Percentiles rank a stretch among this genome's conserved stretches.
Evolutionary conservation across 73 alveolate genomes (phyloP).

Genomic region (Symbiodinium pilosum): DNA sequence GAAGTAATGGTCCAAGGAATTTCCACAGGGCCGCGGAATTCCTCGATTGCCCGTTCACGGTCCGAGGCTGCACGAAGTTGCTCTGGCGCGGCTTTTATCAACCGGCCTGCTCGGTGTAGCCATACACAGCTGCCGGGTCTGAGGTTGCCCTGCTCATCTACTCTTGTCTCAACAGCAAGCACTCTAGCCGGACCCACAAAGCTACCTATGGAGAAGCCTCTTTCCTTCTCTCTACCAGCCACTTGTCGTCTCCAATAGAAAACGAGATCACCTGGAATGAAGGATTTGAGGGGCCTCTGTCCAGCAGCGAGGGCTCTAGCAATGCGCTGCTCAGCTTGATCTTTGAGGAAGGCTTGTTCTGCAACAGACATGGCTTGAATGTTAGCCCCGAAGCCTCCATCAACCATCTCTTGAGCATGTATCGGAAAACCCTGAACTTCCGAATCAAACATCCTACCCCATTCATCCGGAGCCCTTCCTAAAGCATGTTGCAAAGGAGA

Average conservation of each 20-base stretch:
- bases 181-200: constrained; percentile 19
- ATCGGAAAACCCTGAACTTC: no score
- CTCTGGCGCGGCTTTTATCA: not conserved
- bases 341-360: no score
- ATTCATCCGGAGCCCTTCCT: no score
- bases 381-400: no score
- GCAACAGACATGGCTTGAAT: no score
- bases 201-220: not conserved
- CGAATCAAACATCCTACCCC: no score
- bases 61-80: not conserved
- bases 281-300: no score
- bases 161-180: not conserved
- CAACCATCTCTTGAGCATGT: no score
- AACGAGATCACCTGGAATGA: not conserved
- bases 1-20: constrained; percentile 18
- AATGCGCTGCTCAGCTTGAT: no score
- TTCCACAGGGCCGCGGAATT: not conserved
- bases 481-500: no score
- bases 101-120: not conserved
- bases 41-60: not conserved
- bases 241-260: not conserved
- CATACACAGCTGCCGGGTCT: not conserved
- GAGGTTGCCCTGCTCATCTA: not conserved
- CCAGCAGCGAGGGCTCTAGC: no score
- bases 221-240: not conserved